Percentiles rank a stretch among this genome's conserved stretches.
Evolutionary conservation across 108 stramenopile species (phyloP).

Genomic region (Cyclostephanos invisitatus): DNA sequence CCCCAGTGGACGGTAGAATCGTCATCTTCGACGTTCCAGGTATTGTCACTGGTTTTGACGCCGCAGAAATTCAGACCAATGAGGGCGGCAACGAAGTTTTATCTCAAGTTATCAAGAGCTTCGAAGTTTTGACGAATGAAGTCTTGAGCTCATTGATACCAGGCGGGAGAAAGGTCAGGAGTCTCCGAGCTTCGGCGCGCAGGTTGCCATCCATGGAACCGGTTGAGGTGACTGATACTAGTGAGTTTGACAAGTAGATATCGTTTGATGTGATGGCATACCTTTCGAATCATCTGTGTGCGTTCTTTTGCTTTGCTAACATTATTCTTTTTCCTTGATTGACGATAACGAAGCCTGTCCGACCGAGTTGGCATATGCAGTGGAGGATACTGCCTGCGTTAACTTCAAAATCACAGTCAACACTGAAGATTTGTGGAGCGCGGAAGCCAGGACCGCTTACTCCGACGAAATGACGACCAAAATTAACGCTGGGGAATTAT

Average conservation of each 20-base stretch:
- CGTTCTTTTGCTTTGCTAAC: background rate
- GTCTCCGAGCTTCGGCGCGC: background rate
- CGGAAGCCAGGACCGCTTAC: background rate
- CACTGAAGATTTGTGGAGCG: background rate
- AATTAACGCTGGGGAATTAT: conserved; percentile 5
- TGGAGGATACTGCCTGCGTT: background rate
- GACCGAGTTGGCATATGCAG: conserved; percentile 6
- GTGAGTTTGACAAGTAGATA: background rate
- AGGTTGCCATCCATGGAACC: conserved; percentile 1
- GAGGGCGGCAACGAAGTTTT: too few species aligned
- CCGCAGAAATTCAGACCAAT: too few species aligned
- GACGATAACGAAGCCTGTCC: conserved; percentile 6
- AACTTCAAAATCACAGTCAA: conserved; percentile 12
- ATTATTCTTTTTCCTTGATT: background rate
- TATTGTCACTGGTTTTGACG: too few species aligned
- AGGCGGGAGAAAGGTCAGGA: background rate
- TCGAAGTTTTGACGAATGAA: background rate
- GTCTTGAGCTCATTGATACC: too few species aligned
- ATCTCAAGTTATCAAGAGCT: background rate
- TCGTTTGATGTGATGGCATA: background rate
- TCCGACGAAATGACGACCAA: background rate
- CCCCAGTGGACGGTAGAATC: background rate
- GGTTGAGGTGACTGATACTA: conserved; percentile 1
- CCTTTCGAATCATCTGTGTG: background rate
- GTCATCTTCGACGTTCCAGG: background rate